phyloP scores from a whole-genome alignment of 805 yeast genomes.

The Wickerhamomyces bovis region DNA sequence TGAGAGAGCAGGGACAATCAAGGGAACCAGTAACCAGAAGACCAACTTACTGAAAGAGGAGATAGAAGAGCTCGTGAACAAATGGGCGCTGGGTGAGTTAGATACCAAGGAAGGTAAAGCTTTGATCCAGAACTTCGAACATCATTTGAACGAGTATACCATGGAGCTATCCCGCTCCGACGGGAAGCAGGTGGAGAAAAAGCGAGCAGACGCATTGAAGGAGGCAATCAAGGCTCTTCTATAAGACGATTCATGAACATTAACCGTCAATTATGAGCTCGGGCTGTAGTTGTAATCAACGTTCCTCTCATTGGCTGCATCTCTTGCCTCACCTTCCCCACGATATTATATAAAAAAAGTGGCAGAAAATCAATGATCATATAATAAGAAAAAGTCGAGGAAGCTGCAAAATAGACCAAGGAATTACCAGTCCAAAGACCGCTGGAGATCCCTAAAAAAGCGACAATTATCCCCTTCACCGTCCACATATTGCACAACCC shows the following conservation, averaged over 20 bases:
- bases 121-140: slow-evolving; percentile 13
- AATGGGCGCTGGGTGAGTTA: slow-evolving; percentile 18
- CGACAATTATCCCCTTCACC: too few species aligned
- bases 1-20: slow-evolving; percentile 18
- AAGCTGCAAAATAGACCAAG: too few species aligned
- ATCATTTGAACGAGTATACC: slow-evolving; percentile 16
- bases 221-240: slow-evolving; percentile 15
- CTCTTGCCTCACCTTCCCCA: neutral
- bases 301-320: neutral
- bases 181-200: slow-evolving; percentile 3
- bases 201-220: slow-evolving; percentile 12
- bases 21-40: slow-evolving; percentile 3
- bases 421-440: too few species aligned
- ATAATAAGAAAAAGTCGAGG: too few species aligned
- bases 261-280: neutral
- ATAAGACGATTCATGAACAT: neutral
- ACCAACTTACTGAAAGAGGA: slow-evolving; percentile 10
- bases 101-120: slow-evolving; percentile 12
- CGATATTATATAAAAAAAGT: neutral
- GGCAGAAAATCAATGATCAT: too few species aligned
- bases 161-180: neutral
- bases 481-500: too few species aligned
- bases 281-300: neutral
- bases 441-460: too few species aligned
- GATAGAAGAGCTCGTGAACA: slow-evolving; percentile 16